Evolutionary conservation across 208 protist species (phyloP), one percentile per base, ranked within the genome.

Genomic region (Borovskyia barvae): DNA sequence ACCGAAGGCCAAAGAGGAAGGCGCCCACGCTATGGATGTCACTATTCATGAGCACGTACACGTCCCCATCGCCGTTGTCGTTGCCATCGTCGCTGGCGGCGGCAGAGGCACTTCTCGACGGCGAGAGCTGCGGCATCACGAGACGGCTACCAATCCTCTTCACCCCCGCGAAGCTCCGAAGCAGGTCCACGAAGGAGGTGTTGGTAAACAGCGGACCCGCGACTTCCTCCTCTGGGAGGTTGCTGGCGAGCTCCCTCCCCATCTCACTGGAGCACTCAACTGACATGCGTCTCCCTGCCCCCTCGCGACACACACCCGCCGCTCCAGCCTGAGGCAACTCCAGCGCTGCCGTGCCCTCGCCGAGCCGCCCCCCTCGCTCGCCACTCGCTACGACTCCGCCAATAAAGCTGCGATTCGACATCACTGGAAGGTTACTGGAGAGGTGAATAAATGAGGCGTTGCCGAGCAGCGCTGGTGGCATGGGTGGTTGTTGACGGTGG

Each of bases 11-110:
- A 57, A 90, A 94, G 7, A 94, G 62, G 45, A 94, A 94, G 0
- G 87, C 81, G 72, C 92, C 84, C 19, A 94, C 24, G 41, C 87
- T 91, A 65, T 94, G 87, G 37, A 94, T 85, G 39, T 94, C 87
- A 33, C 72, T 68, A 66, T 90, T 94, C 7, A 80, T 82, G 47
- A 94, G 56, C 19, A 94, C 82, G 71, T 83, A 88, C 62, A 81
- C 80, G 20, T 74, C 75, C 24, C 51, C 41, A 17, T 71, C 75
- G 12, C 54, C 49, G 19, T 58, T 60, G 8, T 26, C 45, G 48
- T 78, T 45, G 65, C 69, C 77, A 56, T 69, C 66, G n/a, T 14
- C 64, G 8, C 72, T n/a, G 19, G 75, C 37, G 11, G 43, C 58
- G 20, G 75, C 55, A 14, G 62, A 26, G 5, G 67, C 24, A 2